Base-by-base conservation (phyloP, 176 grass and related monocot species). In the Coix lacrymajobi region DNA sequence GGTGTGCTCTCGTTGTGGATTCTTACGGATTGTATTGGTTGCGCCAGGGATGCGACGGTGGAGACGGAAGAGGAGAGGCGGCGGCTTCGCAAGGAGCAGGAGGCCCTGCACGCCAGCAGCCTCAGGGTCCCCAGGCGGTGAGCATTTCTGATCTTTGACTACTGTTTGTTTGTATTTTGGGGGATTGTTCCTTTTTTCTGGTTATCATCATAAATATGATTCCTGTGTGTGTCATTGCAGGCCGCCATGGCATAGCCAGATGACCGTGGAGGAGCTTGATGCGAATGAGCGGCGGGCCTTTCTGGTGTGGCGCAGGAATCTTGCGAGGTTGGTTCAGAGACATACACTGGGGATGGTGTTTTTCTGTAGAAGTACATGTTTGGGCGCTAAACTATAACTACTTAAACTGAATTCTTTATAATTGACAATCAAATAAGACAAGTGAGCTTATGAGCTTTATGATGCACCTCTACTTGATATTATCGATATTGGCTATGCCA, bases 251-350 rank as follows among this genome's bases (percentile, higher is more conserved):
- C 89, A 79, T 88, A 43, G 80, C 71, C 72, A 57, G 81, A 95
- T 98, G 96, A 86, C 92, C 0, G 82, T 95, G 28, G 92, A 93
- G 58, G 89, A 98, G 78, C 92, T 98, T 32, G 96, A 98, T 58
- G 86, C 80, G 0, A 98, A 91, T 16, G 96, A 98, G 86, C 81
- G 87, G 45, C 66, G 68, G 52, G 90, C 92, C 12, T 98, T 98
- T 83, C 84, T 98, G 49, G 90, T 86, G 31, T 98, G 96, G 96
- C 90, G 96, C 14, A 89, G 92, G 88, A 95, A 82, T 79, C 92
- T 98, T 44, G 96, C 90, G 1, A 95, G 96, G 96, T 98, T 49
- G 28, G 69, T 73, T 7, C 32, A 6, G 6, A 76, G 13, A 28
- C 75, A 52, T 39, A 12, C n/a, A 11, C 12, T 48, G 31, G 40